Evolutionary conservation across 2,329 filamentous ascomycete species (phyloP).

Genomic region (Hymenoscyphus fructigenus): DNA sequence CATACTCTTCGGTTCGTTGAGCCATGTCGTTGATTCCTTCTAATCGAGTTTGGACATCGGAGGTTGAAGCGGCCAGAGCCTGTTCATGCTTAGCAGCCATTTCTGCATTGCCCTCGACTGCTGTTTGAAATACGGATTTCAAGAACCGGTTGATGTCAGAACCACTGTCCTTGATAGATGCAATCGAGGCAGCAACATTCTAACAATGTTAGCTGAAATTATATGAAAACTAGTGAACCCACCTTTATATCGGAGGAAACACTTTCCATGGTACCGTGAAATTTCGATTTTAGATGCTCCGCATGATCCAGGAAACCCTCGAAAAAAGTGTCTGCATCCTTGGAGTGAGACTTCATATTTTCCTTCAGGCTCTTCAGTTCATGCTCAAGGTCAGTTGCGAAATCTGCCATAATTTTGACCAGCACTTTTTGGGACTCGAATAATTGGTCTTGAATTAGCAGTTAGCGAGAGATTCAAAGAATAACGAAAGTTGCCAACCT

Average conservation of each 20-base stretch:
- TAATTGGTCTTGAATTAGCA: conserved; percentile 29
- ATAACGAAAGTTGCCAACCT: conserved; percentile 36
- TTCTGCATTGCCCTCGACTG: conserved; percentile 29
- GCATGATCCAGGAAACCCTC: conserved; percentile 24
- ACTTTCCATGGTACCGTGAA: conserved; percentile 28
- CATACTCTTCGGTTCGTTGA: conserved; percentile 23
- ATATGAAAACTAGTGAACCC: background rate
- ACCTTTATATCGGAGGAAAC: conserved; percentile 27
- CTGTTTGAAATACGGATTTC: conserved; percentile 20
- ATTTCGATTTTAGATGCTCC: conserved; percentile 25
- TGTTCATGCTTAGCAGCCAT: conserved; percentile 33
- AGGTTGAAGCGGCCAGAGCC: conserved; percentile 27
- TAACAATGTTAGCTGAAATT: conserved; percentile 12
- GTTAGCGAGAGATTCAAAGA: conserved; percentile 18
- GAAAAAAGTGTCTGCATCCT: conserved; percentile 27
- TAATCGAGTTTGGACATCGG: conserved; percentile 23
- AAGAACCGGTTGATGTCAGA: conserved; percentile 23
- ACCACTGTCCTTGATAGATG: conserved; percentile 15
- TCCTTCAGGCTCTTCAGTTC: conserved; percentile 28
- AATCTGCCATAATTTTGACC: conserved; percentile 31
- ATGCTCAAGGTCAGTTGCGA: conserved; percentile 25
- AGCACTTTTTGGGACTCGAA: conserved; percentile 33
- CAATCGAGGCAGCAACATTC: conserved; percentile 23
- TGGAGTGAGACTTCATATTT: conserved; percentile 25
- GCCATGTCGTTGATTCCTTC: conserved; percentile 26